phyloP scores from a whole-genome alignment of 2,329 filamentous ascomycete genomes.

The Trichoderma harzianum region DNA sequence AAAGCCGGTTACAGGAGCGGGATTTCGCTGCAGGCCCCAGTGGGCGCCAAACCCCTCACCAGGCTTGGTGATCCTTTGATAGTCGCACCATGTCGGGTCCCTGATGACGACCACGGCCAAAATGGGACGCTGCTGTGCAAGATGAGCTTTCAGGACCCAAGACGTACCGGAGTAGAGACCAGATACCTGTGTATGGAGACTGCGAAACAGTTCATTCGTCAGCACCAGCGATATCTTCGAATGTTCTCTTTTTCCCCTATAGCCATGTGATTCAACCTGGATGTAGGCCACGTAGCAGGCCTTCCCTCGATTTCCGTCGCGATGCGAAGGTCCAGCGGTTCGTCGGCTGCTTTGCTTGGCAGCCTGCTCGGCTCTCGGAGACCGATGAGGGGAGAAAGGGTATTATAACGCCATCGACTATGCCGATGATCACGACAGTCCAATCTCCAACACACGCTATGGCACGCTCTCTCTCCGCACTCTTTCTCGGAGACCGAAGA shows the following conservation, averaged over 20 bases:
- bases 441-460: background rate
- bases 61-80: background rate
- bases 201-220: background rate
- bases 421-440: background rate
- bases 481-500: background rate
- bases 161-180: background rate
- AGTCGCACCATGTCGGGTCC: constrained; percentile 2
- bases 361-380: constrained; percentile 7
- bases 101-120: background rate
- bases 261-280: background rate
- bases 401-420: constrained; percentile 5
- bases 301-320: background rate
- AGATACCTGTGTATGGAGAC: background rate
- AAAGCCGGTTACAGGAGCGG: constrained; percentile 6
- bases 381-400: constrained; percentile 8
- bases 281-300: background rate
- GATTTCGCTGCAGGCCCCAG: background rate
- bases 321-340: background rate
- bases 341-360: background rate
- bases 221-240: background rate
- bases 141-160: background rate
- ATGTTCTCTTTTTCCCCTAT: background rate
- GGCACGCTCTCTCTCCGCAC: background rate
- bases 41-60: background rate
- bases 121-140: background rate